Evolutionary conservation across 768 basidiomycete genomes (phyloP), one percentile per base, ranked within the genome.

Genomic region (Coprinopsis strossmayeri): DNA sequence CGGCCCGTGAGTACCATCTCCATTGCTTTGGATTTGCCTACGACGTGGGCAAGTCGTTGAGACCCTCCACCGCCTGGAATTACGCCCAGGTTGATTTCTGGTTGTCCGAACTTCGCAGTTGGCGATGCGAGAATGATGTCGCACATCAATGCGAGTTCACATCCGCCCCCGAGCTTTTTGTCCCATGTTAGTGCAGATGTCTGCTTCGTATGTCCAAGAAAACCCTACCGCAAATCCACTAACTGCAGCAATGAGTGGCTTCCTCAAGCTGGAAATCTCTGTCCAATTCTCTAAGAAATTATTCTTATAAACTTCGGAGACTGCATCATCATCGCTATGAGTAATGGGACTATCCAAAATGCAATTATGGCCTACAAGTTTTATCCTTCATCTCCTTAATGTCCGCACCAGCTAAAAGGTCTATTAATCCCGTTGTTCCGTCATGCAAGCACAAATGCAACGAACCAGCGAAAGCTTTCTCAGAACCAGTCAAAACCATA

Each of bases 301-400:
- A 64, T 73, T 78, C 62, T 81, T 80, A 75, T 91, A 97, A 1
- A 83, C 91, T 50, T 94, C 89, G n/a, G 86, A 71, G 60, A 83
- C 91, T 92, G 34, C 5, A 38, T 18, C 34, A n/a, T n/a, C 9
- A n/a, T 38, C 11, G 34, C 18, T 25, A 37, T 3, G 18, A 5
- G 11, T 32, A 17, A 10, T 11, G 2, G 3, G n/a, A 7, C 30
- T 13, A 25, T 37, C 28, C 30, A 18, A 23, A 4, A 48, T 10
- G 25, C 24, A 24, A 4, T 50, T 20, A 41, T 48, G 20, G 67
- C 80, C 61, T 59, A 92, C 91, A 96, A 51, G 82, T 71, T 68
- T 93, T 93, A 69, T 94, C 90, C 67, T 92, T 93, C 95, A 98
- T 98, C 69, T 98, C 93, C 70, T 96, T 97, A 69, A 99, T 97